A percentile compares a stretch with the other conserved stretches of the same genome.
Conservation (phyloP, 169 alveolate genomes). For the Cryptosporidium tyzzeri region DNA sequence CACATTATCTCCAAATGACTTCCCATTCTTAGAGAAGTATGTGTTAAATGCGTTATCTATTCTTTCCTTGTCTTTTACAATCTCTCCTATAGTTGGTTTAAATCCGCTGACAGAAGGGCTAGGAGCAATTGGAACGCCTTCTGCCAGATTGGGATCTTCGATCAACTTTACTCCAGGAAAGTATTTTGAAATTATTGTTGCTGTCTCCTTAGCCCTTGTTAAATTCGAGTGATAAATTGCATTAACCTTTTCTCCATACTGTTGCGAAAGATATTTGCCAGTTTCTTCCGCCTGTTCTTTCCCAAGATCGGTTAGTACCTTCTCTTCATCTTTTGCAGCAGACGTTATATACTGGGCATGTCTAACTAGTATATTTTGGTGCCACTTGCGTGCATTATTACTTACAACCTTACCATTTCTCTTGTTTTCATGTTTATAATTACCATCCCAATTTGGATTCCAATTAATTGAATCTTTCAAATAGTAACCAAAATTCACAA, state of each 20-base stretch:
- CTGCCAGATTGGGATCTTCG: slow-evolving; percentile 81
- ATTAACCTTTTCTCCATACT: slow-evolving; percentile 58
- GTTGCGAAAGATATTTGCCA: slow-evolving; percentile 77
- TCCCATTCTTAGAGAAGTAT: slow-evolving; percentile 76
- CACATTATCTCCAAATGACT: slow-evolving; percentile 60
- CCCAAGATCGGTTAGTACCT: slow-evolving; percentile 78
- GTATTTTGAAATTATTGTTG: slow-evolving; percentile 79
- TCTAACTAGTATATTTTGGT: slow-evolving; percentile 79
- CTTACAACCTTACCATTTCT: not conserved
- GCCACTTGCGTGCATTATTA: slow-evolving; percentile 39
- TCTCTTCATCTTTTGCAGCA: slow-evolving; percentile 76
- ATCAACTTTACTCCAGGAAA: slow-evolving; percentile 79
- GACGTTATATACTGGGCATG: slow-evolving; percentile 80
- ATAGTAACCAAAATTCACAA: slow-evolving; percentile 41
- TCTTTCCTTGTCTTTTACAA: slow-evolving; percentile 78
- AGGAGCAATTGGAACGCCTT: slow-evolving; percentile 81
- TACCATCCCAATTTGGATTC: slow-evolving; percentile 54
- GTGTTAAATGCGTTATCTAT: slow-evolving; percentile 79
- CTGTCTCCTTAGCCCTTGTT: slow-evolving; percentile 81
- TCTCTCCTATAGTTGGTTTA: slow-evolving; percentile 78
- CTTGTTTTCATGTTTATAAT: slow-evolving; percentile 21
- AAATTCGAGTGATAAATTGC: slow-evolving; percentile 81
- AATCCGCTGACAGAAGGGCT: slow-evolving; percentile 79
- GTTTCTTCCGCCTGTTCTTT: slow-evolving; percentile 80
- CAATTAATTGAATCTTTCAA: slow-evolving; percentile 50